Evolutionary conservation across 2,329 filamentous ascomycete genomes (phyloP).

Genomic region (Blumeria hordei): DNA sequence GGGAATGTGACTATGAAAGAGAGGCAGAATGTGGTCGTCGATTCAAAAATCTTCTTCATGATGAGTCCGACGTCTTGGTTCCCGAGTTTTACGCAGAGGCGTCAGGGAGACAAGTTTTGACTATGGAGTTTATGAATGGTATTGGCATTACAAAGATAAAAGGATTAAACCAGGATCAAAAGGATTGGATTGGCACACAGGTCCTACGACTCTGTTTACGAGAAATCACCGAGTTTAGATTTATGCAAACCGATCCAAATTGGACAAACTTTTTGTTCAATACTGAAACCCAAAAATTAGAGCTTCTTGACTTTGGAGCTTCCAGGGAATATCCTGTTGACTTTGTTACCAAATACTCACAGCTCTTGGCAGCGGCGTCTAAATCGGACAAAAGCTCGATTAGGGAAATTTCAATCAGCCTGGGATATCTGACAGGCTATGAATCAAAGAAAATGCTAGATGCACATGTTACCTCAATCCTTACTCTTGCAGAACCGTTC

Average conservation of each 20-base stretch:
- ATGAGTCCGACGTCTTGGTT: slow-evolving; percentile 56
- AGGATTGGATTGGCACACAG: slow-evolving; percentile 90
- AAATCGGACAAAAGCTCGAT: slow-evolving; percentile 39
- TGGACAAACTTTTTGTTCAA: slow-evolving; percentile 99
- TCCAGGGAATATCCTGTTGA: slow-evolving; percentile 59
- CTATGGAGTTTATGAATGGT: slow-evolving; percentile 79
- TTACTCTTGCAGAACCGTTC: slow-evolving; percentile 87
- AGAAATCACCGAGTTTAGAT: slow-evolving; percentile 82
- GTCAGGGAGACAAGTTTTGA: slow-evolving; percentile 66
- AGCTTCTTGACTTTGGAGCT: slow-evolving; percentile 88
- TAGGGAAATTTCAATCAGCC: slow-evolving; percentile 40
- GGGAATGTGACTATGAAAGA: slow-evolving; percentile 89
- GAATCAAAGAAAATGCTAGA: slow-evolving; percentile 72
- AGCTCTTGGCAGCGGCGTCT: slow-evolving; percentile 58
- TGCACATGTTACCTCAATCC: slow-evolving; percentile 67
- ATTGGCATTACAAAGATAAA: slow-evolving; percentile 61
- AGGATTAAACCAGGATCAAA: slow-evolving; percentile 55
- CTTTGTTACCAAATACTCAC: slow-evolving; percentile 63
- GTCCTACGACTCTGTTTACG: slow-evolving; percentile 77
- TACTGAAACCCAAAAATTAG: slow-evolving; percentile 41
- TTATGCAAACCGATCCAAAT: slow-evolving; percentile 99
- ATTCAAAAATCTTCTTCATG: slow-evolving; percentile 54
- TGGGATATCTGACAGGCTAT: slow-evolving; percentile 81
- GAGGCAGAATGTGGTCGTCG: slow-evolving; percentile 61
- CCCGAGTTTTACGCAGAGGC: slow-evolving; percentile 58